Evolutionary conservation across 2,329 filamentous ascomycete genomes (phyloP).

Genomic region (Alternaria triticimaculans): DNA sequence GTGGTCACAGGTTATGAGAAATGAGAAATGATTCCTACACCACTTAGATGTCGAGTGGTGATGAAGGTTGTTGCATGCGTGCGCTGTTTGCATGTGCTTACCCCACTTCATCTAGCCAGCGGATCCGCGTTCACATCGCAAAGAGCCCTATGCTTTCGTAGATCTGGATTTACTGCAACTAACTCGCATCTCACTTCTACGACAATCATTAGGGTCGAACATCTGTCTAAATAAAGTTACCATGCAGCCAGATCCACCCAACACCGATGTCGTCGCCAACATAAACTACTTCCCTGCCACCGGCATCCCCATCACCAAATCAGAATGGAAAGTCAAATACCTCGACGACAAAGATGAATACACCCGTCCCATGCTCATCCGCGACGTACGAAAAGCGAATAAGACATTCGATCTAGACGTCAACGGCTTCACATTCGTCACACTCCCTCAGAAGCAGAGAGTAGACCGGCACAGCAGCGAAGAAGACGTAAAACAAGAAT

Average conservation of each 20-base stretch:
- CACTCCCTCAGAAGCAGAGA: slow-evolving; percentile 7
- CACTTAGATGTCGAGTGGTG: not conserved
- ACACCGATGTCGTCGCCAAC: slow-evolving; percentile 18
- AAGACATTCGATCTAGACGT: slow-evolving; percentile 47
- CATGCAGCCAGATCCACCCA: slow-evolving; percentile 1
- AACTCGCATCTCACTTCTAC: not conserved
- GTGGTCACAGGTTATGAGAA: not conserved
- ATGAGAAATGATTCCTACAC: slow-evolving; percentile 3
- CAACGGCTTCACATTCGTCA: slow-evolving; percentile 41
- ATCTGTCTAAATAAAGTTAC: not conserved
- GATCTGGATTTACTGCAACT: not conserved
- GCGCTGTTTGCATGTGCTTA: not conserved
- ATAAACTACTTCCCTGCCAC: slow-evolving; percentile 28
- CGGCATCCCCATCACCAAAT: slow-evolving; percentile 16
- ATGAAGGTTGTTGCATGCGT: not conserved
- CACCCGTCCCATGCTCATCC: slow-evolving; percentile 40
- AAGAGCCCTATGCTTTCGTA: fast-evolving
- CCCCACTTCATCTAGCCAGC: slow-evolving; percentile 5
- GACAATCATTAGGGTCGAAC: not conserved
- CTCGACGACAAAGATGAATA: slow-evolving; percentile 16
- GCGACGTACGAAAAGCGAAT: slow-evolving; percentile 54
- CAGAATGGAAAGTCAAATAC: slow-evolving; percentile 20
- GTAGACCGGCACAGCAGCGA: slow-evolving; percentile 14
- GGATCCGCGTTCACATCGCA: not conserved
- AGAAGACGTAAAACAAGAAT: slow-evolving; percentile 19